These are phyloP conservation scores for Antrodiella citrinella DNA, from an alignment of 768 basidiomycete genomes.

Conservation along the genomic window DNA sequence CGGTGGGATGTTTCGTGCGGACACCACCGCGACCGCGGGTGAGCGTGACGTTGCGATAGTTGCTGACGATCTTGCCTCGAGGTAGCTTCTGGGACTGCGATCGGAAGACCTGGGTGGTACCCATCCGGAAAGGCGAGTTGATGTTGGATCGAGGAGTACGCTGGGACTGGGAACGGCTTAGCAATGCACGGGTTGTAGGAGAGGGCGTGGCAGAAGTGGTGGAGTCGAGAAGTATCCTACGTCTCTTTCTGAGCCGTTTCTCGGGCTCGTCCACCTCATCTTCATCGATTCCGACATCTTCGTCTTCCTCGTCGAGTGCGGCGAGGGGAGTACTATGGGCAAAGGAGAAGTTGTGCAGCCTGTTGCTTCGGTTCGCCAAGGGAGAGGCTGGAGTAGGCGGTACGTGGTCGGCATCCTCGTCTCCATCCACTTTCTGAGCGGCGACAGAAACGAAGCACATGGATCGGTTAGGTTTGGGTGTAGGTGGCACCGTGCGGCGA, in stretches of 20 bases:
- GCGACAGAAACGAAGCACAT: slow-evolving; percentile 7
- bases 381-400: slow-evolving; percentile 15
- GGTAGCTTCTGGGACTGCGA: slow-evolving; percentile 16
- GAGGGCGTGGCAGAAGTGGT: not conserved
- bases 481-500: slow-evolving; percentile 17
- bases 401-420: slow-evolving; percentile 1
- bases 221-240: not conserved
- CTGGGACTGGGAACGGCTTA: slow-evolving; percentile 14
- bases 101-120: slow-evolving; percentile 10
- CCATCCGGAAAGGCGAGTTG: not conserved
- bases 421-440: not conserved
- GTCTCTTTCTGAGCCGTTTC: not conserved
- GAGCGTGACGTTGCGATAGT: not conserved
- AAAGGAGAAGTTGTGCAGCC: not conserved
- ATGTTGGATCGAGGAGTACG: slow-evolving; percentile 7
- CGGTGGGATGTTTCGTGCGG: not conserved
- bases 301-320: slow-evolving; percentile 16
- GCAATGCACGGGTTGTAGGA: not conserved
- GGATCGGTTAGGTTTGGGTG: slow-evolving; percentile 12
- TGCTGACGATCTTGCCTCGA: not conserved
- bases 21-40: not conserved
- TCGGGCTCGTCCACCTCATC: not conserved
- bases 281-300: not conserved
- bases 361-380: slow-evolving; percentile 6
- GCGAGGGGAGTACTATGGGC: slow-evolving; percentile 8